Evolutionary conservation across 306 rosid species (phyloP), one percentile per base, ranked within the genome.

Genomic region (Rosa multiflora): DNA sequence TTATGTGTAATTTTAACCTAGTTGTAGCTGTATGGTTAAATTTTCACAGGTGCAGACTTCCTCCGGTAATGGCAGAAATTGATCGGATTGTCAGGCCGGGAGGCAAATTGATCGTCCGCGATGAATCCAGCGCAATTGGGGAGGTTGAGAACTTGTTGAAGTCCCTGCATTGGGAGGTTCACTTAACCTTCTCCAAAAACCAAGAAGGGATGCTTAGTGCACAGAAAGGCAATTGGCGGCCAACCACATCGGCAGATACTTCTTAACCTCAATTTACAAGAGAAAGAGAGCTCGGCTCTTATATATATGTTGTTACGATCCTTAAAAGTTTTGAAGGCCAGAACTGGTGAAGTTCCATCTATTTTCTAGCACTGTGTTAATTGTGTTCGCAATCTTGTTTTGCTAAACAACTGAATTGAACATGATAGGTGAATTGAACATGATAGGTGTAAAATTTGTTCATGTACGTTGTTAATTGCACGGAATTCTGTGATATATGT

Each of bases 51-150:
- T 95, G 97, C 91, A 93, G 84, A 66, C 88, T 91, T 53, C 83
- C 55, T 79, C 84, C 93, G 2, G 89, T 91, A 15, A 69, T 95
- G 85, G 97, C 97, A 74, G 99, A 95, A 86, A 90, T 93, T 18
- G 99, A 95, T 73, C 89, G 98, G 87, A 89, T 91, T 74, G 80
- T 79, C 8, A 91, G 96, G 81, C 99, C 99, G 0, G 97, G 91
- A 79, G 97, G 98, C 5, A 90, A 74, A 43, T 62, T 95, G 84
- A 87, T 95, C 62, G 89, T 91, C 40, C 93, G 97, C 13, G 98
- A 92, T 29, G 97, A 93, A 70, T 68, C 92, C n/a, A 82, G 83
- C 49, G 85, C 87, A 62, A 74, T 95, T 47, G 87, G 80, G 26
- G 97, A 95, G 78, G 93, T 95, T 49, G 93, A 90, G 78, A 85